Evolutionary conservation across 192 early-diverging fungal genomes (phyloP), one percentile per base, ranked within the genome.

Genomic region (Backusella parvicylindrica): DNA sequence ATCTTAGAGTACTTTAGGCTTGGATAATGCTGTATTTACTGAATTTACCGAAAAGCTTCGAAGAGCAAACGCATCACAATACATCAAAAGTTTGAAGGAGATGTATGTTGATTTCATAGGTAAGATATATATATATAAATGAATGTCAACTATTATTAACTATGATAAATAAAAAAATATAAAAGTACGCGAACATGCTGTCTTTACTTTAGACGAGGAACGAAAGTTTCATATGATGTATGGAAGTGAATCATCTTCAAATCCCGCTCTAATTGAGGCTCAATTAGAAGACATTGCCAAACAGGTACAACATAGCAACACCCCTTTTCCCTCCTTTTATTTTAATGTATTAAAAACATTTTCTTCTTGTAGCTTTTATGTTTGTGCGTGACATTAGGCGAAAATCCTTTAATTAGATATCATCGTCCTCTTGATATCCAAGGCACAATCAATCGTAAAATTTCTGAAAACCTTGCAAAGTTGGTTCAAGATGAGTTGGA

Each of bases 391-490:
- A 91, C 94, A 7, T 81, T 99, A 23, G 96, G 95, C 38, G 96
- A 98, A 70, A 93, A 91, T 71, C 98, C 98, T 1, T 89, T 94
- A 43, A 95, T 99, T 73, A 89, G 98, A 41, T 99, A 97, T 75
- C 91, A 94, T 83, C 87, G 90, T 65, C 92, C 95, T 35, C 86
- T 90, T 50, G 93, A 92, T 49, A 85, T 92, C 70, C 75, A 90
- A 76, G 86, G 92, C 28, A 91, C 91, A 35, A 79, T 79, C 78
- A 79, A 79, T 9, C 75, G 87, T 30, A 82, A 85, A 66, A 87
- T 94, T 74, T 86, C 95, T 32, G 91, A 88, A 71, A 90, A 89
- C 68, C 85, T 98, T 41, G 96, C 96, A 6, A 87, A 89, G 71
- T 72, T 94, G 38, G 88, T 99, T 8, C 93, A 98, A 75, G 78